A percentile compares a stretch with the other conserved stretches of the same genome.
These are phyloP conservation scores for Ceratopteris richardii DNA, from an alignment of 75 land plant species.

Conservation along the genomic window DNA sequence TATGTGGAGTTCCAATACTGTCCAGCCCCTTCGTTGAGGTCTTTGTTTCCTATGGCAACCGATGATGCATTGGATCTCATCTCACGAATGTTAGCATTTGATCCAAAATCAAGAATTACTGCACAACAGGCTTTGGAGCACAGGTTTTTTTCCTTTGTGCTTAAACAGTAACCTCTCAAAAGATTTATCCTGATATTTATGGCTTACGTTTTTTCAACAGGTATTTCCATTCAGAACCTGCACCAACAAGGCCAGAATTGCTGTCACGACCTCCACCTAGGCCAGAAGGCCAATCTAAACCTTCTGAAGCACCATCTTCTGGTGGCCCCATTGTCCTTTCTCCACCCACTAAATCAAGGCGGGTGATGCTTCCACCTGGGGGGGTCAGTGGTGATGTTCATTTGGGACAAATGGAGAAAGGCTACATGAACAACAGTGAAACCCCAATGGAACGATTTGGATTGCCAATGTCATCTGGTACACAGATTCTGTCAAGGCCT, in stretches of 20 bases:
- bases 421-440: conserved; percentile 18
- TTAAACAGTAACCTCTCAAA: neutral
- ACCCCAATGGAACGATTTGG: conserved; percentile 30
- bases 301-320: conserved; percentile 31
- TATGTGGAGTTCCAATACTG: conserved; percentile 86
- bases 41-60: conserved; percentile 83
- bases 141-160: conserved; percentile 55
- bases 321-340: conserved; percentile 76
- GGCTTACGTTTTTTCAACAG: conserved; percentile 24
- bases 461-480: conserved; percentile 68
- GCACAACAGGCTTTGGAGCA: conserved; percentile 92
- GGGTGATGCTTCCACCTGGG: conserved; percentile 55
- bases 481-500: conserved; percentile 44
- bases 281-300: conserved; percentile 36
- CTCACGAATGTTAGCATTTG: conserved; percentile 83
- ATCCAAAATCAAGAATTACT: conserved; percentile 79
- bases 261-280: conserved; percentile 76
- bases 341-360: conserved; percentile 68
- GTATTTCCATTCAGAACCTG: conserved; percentile 82
- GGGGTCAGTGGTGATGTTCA: conserved; percentile 29
- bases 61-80: conserved; percentile 92
- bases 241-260: conserved; percentile 65
- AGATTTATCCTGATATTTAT: conserved; percentile 3
- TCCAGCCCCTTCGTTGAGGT: conserved; percentile 68
- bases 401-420: conserved; percentile 12